phyloP scores from a whole-genome alignment of 139 green algal species.

The Coelastrella sp. region DNA sequence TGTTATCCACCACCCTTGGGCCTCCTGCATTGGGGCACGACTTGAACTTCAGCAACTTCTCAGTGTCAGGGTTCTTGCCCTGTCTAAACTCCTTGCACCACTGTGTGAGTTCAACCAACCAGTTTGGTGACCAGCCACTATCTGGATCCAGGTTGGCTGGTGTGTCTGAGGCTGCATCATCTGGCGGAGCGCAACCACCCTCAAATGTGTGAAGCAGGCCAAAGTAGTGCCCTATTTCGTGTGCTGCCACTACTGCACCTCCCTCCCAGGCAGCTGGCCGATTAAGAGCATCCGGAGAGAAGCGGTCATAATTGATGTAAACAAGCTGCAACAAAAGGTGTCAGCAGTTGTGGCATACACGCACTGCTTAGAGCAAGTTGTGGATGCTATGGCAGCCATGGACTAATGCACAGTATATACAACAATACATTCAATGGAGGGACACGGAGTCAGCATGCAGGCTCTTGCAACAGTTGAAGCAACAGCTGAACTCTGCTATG shows the following conservation, averaged over 20 bases:
- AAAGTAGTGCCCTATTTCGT: conserved; percentile 49
- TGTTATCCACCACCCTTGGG: not conserved
- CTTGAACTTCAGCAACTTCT: conserved; percentile 37
- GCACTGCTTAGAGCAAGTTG: not conserved
- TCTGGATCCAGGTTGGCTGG: conserved; percentile 20
- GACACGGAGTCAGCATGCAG: too few relatives aligned
- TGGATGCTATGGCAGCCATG: not conserved
- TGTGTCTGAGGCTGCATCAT: conserved; percentile 42
- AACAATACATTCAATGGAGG: too few relatives aligned
- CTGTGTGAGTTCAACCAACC: conserved; percentile 32
- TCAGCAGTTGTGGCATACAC: not conserved
- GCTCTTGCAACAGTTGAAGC: too few relatives aligned
- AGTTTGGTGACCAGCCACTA: conserved; percentile 8
- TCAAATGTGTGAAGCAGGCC: conserved; percentile 44
- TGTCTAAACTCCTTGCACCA: conserved; percentile 41
- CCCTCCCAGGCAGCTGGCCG: conserved; percentile 16
- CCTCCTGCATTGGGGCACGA: conserved; percentile 29
- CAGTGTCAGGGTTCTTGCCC: conserved; percentile 32
- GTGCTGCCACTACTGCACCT: conserved; percentile 20
- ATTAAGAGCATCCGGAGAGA: conserved; percentile 43
- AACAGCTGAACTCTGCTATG: too few relatives aligned
- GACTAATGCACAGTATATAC: too few relatives aligned
- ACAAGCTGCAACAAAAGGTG: conserved; percentile 10
- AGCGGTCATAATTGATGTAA: conserved; percentile 49
- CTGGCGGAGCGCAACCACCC: conserved; percentile 16